Conservation (phyloP, 768 basidiomycete species). For the Pleurotus tuber-regium region DNA sequence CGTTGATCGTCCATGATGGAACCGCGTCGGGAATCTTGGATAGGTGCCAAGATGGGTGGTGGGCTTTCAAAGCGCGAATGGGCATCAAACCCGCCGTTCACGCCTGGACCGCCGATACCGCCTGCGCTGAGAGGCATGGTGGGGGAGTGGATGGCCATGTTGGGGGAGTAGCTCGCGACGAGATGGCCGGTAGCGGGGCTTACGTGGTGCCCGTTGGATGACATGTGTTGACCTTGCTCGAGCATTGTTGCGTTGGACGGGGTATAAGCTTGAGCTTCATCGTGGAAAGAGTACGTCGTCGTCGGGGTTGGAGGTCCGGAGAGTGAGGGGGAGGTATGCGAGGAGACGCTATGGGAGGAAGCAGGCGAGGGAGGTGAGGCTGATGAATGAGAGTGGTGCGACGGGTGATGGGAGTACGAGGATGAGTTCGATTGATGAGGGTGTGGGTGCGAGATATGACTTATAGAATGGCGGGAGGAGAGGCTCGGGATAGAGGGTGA, state of each 20-base stretch:
- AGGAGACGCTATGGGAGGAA: slow-evolving; percentile 44
- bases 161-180: slow-evolving; percentile 20
- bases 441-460: slow-evolving; percentile 57
- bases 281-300: slow-evolving; percentile 41
- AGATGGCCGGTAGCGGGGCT: slow-evolving; percentile 20
- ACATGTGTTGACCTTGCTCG: slow-evolving; percentile 28
- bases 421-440: slow-evolving; percentile 32
- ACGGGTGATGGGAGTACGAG: slow-evolving; percentile 29
- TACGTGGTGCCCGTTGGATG: slow-evolving; percentile 28
- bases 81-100: not conserved
- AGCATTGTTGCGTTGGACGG: slow-evolving; percentile 26
- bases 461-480: slow-evolving; percentile 57
- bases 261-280: slow-evolving; percentile 40
- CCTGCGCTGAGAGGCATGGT: not conserved
- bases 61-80: slow-evolving; percentile 44
- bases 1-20: slow-evolving; percentile 6
- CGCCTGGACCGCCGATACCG: not conserved
- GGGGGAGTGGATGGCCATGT: not conserved
- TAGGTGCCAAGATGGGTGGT: slow-evolving; percentile 55
- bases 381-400: slow-evolving; percentile 29
- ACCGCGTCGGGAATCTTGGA: slow-evolving; percentile 42
- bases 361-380: slow-evolving; percentile 51
- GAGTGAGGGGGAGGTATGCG: slow-evolving; percentile 26
- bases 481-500: slow-evolving; percentile 31
- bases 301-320: slow-evolving; percentile 42